A percentile compares a stretch with the other conserved stretches of the same genome.
Conservation (phyloP, 2,329 filamentous ascomycete species). For the Colletotrichum tropicicola region DNA sequence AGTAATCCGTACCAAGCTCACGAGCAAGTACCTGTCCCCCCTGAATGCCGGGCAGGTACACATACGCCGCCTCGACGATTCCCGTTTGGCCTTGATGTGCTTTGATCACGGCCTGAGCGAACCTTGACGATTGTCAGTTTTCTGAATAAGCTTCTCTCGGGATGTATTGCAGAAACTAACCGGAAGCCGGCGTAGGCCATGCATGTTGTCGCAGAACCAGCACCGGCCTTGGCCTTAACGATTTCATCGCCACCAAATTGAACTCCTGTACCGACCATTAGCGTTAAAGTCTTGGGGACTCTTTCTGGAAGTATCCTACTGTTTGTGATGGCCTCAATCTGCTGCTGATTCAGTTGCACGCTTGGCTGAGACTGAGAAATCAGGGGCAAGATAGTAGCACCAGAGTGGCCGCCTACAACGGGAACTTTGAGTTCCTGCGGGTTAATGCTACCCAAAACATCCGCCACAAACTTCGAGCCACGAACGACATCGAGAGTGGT, state of each 20-base stretch:
- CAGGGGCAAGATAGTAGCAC: constrained; percentile 80
- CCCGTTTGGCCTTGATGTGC: constrained; percentile 77
- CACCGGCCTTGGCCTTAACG: constrained; percentile 86
- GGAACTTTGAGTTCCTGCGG: constrained; percentile 76
- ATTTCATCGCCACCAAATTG: constrained; percentile 87
- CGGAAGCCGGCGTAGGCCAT: constrained; percentile 74
- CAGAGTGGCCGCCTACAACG: constrained; percentile 81
- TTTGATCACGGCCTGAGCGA: constrained; percentile 76
- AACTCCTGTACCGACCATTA: constrained; percentile 53
- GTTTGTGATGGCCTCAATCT: constrained; percentile 65
- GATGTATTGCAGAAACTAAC: background rate
- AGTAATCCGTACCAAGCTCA: constrained; percentile 73
- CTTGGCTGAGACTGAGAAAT: constrained; percentile 75
- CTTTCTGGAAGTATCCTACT: no score
- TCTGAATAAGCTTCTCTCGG: no score
- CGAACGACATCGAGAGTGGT: constrained; percentile 84
- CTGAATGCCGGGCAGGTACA: constrained; percentile 78
- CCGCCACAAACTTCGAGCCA: constrained; percentile 77
- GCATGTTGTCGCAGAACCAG: constrained; percentile 83
- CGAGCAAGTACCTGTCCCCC: constrained; percentile 65
- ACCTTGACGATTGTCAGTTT: no score
- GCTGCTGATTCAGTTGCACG: constrained; percentile 64
- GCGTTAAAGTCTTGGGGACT: no score
- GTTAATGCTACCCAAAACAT: constrained; percentile 56
- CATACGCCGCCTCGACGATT: constrained; percentile 64